Evolutionary conservation across 2,329 filamentous ascomycete species (phyloP), one percentile per base, ranked within the genome.

Genomic region (Sclerotinia spermophila): DNA sequence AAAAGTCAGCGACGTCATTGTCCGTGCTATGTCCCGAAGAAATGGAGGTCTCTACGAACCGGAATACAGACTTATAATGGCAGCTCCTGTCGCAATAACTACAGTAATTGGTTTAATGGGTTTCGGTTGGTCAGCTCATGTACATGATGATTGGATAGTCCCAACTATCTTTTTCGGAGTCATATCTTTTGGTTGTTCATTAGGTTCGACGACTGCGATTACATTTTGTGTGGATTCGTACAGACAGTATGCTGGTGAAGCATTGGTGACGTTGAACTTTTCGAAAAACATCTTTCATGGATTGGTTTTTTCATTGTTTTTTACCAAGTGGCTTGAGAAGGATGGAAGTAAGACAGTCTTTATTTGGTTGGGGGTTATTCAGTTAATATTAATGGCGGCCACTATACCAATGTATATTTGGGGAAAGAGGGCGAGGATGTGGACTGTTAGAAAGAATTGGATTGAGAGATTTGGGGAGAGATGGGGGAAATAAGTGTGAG

Each of bases 21-120:
- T 97, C 8, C 89, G 89, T 67, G 90, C 84, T 71, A 93, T 98
- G 91, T 86, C 93, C 2, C 87, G 90, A 48, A 89, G 90, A 40
- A 98, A 98, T 75, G 93, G 92, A n/a, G 95, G 95, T 2, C 84
- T 98, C 3, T 98, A 97, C 79, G 95, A 98, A 80, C 95, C 95
- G 0, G 95, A 98, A 80, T 98, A 96, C 78, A 88, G 94, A 10
- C 86, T 97, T 0, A 86, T 97, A 58, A 97, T 98, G 95, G 92
- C 89, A 0, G 81, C 90, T 4, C 95, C 94, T 0, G 90, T 97
- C 44, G 84, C 90, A 0, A 77, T 97, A 68, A 89, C 89, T 5
- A 97, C 94, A 0, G 88, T 90, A 1, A 88, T 95, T 44, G 96
- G 96, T 0, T 86, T 98, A 24, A 97, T 97, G 89, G 95, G 94